Base-by-base conservation (phyloP, 73 alveolate genomes). In the Paramecium biaurelia region DNA sequence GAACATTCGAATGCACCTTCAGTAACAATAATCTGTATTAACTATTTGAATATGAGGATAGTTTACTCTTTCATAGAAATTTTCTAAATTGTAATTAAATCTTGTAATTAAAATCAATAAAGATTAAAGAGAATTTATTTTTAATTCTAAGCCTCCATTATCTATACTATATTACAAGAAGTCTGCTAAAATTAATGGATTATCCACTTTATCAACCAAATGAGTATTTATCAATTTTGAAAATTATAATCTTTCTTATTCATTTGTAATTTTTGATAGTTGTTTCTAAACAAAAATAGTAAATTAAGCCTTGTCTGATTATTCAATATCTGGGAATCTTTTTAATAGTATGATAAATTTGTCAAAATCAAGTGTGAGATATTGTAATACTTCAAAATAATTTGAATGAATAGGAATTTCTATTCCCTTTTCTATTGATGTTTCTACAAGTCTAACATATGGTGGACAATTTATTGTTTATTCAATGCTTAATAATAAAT, bases 161-260 rank as follows among this genome's bases (percentile, higher is more conserved):
- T 79, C 76, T 30, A 79, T 20, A 14, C 34, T 20, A 43, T 79
- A 1, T 18, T 79, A 42, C 18, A 79, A 42, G 28, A 79, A 79
- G 28, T 79, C 56, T 20, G 90, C 90, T 10, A 79, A 79, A 18
- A 79, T 42, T 24, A 79, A 45, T 20, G 90, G 90, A 8, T 79
- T 79, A 21, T 79, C 90, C 4, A 79, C 74, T 47, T 79, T 79
- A 79, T 79, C 90, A 20, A 79, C 90, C 28, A 79, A 15, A 12
- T 79, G 72, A 23, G 70, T 43, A 34, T 79, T 79, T 4, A 79
- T 41, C 2, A 79, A 47, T 79, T 79, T 79, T 43, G 74, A 21
- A 45, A 79, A 79, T 79, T 3, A 14, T 0, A 79, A 6, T 79
- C 56, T 42, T 43, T 79, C 28, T 24, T 79, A 32, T 15, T 38